Evolutionary conservation across 495 filamentous ascomycete species (phyloP).

Genomic region (Penicillium nucicola): DNA sequence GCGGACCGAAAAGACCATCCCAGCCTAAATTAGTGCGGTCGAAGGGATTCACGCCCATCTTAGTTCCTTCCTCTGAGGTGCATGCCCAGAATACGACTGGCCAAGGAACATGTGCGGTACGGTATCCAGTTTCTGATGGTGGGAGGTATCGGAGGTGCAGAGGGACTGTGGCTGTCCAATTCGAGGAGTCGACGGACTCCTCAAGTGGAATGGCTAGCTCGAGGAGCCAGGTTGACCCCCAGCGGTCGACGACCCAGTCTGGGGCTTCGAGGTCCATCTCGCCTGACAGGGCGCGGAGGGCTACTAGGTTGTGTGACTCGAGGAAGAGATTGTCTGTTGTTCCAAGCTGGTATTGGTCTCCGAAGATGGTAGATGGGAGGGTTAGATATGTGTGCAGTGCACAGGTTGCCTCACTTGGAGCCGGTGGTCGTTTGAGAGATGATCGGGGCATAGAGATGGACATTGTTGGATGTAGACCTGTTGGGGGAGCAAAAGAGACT

Average conservation of each 20-base stretch:
- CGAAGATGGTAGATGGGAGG: constrained; percentile 79
- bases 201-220: constrained; percentile 58
- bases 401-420: constrained; percentile 50
- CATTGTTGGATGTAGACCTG: constrained; percentile 86
- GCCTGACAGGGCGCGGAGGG: constrained; percentile 65
- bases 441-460: constrained; percentile 48
- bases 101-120: constrained; percentile 52
- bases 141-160: constrained; percentile 84
- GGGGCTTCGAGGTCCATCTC: constrained; percentile 93
- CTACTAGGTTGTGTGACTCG: constrained; percentile 67
- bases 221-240: constrained; percentile 79
- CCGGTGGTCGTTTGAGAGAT: constrained; percentile 29
- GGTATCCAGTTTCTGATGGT: constrained; percentile 52
- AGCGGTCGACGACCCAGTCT: constrained; percentile 69
- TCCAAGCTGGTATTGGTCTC: constrained; percentile 80
- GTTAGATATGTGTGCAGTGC: constrained; percentile 80
- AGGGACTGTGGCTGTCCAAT: constrained; percentile 76
- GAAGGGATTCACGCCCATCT: constrained; percentile 80
- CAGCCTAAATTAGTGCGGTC: constrained; percentile 81
- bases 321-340: constrained; percentile 65
- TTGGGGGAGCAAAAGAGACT: constrained; percentile 60
- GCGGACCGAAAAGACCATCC: constrained; percentile 75
- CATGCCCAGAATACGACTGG: constrained; percentile 96
- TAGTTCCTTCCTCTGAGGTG: constrained; percentile 63
- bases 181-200: constrained; percentile 7